Evolutionary conservation across 2,329 filamentous ascomycete genomes (phyloP).

Genomic region (Herpomyces periplanetae): DNA sequence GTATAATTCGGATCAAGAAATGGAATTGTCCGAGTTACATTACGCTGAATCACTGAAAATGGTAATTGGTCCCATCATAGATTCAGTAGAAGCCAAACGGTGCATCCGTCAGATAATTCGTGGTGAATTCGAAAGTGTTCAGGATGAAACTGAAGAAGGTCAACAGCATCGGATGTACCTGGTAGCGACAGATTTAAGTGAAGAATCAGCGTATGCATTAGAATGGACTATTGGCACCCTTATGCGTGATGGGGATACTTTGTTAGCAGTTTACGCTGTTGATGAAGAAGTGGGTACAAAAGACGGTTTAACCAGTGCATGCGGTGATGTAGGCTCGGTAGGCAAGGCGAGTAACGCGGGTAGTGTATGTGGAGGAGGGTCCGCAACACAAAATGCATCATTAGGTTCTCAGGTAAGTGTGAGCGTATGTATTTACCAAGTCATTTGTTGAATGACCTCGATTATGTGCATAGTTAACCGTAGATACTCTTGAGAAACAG

Average conservation of each 20-base stretch:
- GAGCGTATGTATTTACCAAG: too few species aligned
- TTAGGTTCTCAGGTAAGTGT: too few species aligned
- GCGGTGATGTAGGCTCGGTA: too few species aligned
- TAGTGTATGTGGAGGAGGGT: too few species aligned
- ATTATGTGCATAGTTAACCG: too few species aligned
- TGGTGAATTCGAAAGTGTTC: slow-evolving; percentile 39
- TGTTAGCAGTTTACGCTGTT: slow-evolving; percentile 68
- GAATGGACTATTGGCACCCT: slow-evolving; percentile 96
- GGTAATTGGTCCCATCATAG: slow-evolving; percentile 36
- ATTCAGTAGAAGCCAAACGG: slow-evolving; percentile 32
- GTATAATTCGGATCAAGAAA: slow-evolving; percentile 50
- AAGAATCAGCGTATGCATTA: slow-evolving; percentile 68
- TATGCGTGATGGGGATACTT: slow-evolving; percentile 60
- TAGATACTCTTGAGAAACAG: too few species aligned
- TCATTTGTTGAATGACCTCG: too few species aligned
- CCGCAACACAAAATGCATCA: too few species aligned
- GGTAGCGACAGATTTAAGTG: slow-evolving; percentile 75
- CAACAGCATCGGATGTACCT: slow-evolving; percentile 55
- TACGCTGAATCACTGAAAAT: slow-evolving; percentile 51
- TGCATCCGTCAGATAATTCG: slow-evolving; percentile 63
- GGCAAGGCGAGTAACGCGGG: too few species aligned
- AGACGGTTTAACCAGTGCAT: too few species aligned
- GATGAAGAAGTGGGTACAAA: slow-evolving; percentile 28
- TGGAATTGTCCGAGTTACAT: slow-evolving; percentile 44
- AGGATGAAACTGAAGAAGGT: slow-evolving; percentile 36